Base-by-base conservation (phyloP, 208 protist species). In the Trichomonas vaginalis region DNA sequence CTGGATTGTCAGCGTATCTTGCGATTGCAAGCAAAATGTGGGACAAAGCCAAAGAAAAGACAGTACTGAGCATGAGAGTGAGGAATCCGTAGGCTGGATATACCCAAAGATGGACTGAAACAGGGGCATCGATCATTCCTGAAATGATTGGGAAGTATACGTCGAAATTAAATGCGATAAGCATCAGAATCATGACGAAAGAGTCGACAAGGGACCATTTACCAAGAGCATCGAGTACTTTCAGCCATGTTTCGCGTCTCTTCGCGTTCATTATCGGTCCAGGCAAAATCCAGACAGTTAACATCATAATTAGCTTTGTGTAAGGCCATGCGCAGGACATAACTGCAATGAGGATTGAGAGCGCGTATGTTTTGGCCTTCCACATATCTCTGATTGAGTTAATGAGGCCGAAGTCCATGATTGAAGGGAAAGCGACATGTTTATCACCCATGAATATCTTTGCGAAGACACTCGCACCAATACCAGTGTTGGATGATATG, bases 311-410 rank as follows among this genome's bases (percentile, higher is more conserved):
- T 12, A 99, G 97, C 97, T 99, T 99, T 49, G 98, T 86, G 96
- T 99, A 99, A 0, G 98, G 98, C 97, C 98, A 99, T 32, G 97
- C 90, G 8, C 98, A 98, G n/a, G 98, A 98, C 96, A 99, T 98
- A 14, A 98, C 1, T 15, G 98, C 97, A 21, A 99, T 97, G 61
- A 98, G 96, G 6, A 98, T 79, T 10, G 98, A 97, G 40, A 99
- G 97, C 0, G 97, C 96, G 27, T 97, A 97, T 79, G 98, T 96
- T 14, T 97, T 96, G 1, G 98, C 98, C 0, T 97, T 12, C 98
- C 97, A 99, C 96, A 99, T 97, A 45, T 98, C 97, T 2, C 15
- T 47, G 12, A 98, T 97, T 27, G 98, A 98, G 95, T 98, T 97
- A 70, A 95, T 90, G 49, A 99, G 96, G 0, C 97, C 97, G 95